Conservation (phyloP, 805 yeast genomes). For the Millerozyma acaciae region DNA sequence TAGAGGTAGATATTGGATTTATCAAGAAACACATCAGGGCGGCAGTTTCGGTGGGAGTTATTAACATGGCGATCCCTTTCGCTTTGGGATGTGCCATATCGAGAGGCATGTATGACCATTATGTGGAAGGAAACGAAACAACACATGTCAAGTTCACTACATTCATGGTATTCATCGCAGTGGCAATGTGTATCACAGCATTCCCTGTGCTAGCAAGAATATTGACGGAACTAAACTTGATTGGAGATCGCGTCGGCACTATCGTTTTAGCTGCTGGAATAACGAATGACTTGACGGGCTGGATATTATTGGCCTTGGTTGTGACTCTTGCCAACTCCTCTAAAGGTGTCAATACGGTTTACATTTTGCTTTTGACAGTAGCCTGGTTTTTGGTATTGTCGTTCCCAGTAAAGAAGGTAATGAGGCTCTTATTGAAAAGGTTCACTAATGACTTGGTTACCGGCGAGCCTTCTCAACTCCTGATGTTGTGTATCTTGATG, state of each 20-base stretch:
- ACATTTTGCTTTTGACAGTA: constrained; percentile 58
- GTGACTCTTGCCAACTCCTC: constrained; percentile 74
- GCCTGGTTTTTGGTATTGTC: constrained; percentile 67
- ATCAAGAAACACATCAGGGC: constrained; percentile 56
- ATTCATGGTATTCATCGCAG: constrained; percentile 76
- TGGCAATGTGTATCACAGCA: constrained; percentile 81
- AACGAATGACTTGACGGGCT: constrained; percentile 73
- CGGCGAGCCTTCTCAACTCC: constrained; percentile 59
- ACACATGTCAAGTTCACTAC: constrained; percentile 64
- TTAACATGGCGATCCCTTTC: constrained; percentile 75
- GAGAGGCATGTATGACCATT: constrained; percentile 57
- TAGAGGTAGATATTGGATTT: constrained; percentile 71
- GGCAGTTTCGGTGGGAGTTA: constrained; percentile 65
- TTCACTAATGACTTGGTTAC: constrained; percentile 53
- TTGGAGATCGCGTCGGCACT: constrained; percentile 67
- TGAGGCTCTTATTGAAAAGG: constrained; percentile 43
- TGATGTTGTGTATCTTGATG: constrained; percentile 52
- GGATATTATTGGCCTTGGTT: constrained; percentile 74
- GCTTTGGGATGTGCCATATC: constrained; percentile 74
- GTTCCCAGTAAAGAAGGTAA: constrained; percentile 51
- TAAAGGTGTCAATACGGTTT: constrained; percentile 64
- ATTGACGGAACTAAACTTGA: constrained; percentile 64
- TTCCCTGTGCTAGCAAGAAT: constrained; percentile 82
- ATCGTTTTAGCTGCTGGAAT: constrained; percentile 81
- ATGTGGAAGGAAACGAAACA: not conserved